These are phyloP conservation scores for Trichoderma pleuroti DNA, from an alignment of 2,329 filamentous ascomycete genomes.

Conservation along the genomic window DNA sequence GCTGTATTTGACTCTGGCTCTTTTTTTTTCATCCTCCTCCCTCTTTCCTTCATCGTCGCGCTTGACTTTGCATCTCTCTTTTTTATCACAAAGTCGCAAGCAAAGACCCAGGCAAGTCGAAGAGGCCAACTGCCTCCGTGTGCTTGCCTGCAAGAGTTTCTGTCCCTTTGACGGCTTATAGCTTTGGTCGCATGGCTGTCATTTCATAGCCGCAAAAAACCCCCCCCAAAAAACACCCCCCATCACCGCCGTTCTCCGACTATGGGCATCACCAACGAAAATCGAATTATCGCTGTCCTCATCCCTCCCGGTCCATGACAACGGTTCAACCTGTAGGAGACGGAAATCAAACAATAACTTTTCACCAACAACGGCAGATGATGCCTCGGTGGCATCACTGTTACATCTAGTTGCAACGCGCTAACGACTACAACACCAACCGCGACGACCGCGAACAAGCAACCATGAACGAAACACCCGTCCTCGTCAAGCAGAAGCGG, in stretches of 20 bases:
- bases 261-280: conserved; percentile 26
- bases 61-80: conserved; percentile 8
- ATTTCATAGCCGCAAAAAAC: conserved; percentile 6
- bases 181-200: conserved; percentile 18
- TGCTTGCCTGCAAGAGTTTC: conserved; percentile 13
- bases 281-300: conserved; percentile 20
- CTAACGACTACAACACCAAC: conserved; percentile 4
- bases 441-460: conserved; percentile 32
- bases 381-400: conserved; percentile 14
- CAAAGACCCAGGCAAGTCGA: conserved; percentile 10
- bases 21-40: conserved; percentile 7
- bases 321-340: background rate
- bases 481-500: conserved; percentile 34
- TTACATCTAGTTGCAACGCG: conserved; percentile 12
- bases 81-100: conserved; percentile 13
- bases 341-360: background rate
- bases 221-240: no score
- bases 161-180: conserved; percentile 7
- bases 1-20: conserved; percentile 8
- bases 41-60: conserved; percentile 4
- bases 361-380: conserved; percentile 10
- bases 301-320: conserved; percentile 21
- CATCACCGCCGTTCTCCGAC: conserved; percentile 20
- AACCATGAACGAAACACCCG: conserved; percentile 36
- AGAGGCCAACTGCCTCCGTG: conserved; percentile 10